Evolutionary conservation across 495 filamentous ascomycete genomes (phyloP), one percentile per base, ranked within the genome.

Genomic region (Poronia punctata): DNA sequence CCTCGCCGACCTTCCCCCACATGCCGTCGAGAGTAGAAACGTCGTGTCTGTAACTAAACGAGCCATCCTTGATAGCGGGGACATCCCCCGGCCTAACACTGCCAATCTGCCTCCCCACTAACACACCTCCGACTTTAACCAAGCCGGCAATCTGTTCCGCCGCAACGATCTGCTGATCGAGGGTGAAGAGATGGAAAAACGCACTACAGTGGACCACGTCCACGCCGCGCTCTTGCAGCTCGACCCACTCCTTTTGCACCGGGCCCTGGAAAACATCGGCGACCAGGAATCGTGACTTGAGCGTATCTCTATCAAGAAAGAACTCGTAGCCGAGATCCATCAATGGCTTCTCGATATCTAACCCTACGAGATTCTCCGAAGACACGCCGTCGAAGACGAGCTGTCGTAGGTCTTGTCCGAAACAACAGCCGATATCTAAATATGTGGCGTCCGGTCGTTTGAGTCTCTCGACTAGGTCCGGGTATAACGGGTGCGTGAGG

Each of bases 181-280:
- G 71, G 10, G 42, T 44, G 28, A 76, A 83, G 7, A 79, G 62
- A 38, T 81, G 75, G 38, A 82, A 65, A 43, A 82, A 74, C 0
- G 67, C 67, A n/a, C 56, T 54, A 0, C 68, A 59, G 46, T 72
- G 66, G 28, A 80, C 44, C 19, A 80, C 69, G 19, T 79, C 68
- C 4, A 80, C 41, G 1, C 79, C 48, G 12, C 65, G 54, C 12
- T 64, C 61, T 5, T 57, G 38, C 11, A 78, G 49, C 0, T 40
- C 22, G 11, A 50, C 54, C 17, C 71, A 25, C 7, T 59, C 65
- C 2, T 57, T 44, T 5, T 59, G 39, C 9, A 57, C 64, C 1
- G 48, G 38, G 1, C 53, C 45, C 15, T 76, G 69, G 32, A 84
- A 70, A 6, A 83, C 60, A 45, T 80, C 67, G 1, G 45, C 60